Evolutionary conservation across 2,329 filamentous ascomycete genomes (phyloP), one percentile per base, ranked within the genome.

Genomic region (Aspergillus sp.): DNA sequence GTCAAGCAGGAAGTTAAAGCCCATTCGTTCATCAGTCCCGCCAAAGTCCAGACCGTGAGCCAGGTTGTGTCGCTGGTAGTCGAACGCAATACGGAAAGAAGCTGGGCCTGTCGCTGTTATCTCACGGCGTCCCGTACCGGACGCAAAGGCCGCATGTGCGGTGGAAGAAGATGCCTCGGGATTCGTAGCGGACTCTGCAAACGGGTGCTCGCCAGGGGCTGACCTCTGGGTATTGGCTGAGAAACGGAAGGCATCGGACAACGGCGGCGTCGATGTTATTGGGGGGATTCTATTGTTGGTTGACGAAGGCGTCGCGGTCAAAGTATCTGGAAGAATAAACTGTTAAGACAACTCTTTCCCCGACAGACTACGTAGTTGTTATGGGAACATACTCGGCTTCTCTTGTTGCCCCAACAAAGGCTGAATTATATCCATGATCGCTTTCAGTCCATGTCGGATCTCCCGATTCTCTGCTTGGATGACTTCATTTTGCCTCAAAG

Each of bases 381-480:
- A 13, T 36, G 32, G 32, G 12, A 13, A 61, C 74, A 59, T 69
- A 82, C 81, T 79, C 67, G 79, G 76, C 58, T 81, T 68, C 10
- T 80, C 79, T 23, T 77, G 72, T 23, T 68, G 75, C 52, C 67
- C 72, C 7, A 80, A 53, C 48, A 82, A 67, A 36, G 80, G 79
- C 61, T 81, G 79, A 52, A 82, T 70, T 19, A 81, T 83, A 66
- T 84, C 80, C 72, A 92, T 77, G 41, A 92, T 84, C 32, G 84
- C 82, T 59, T 86, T 83, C 66, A 96, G 78, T 32, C 87, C 85
- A 71, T 85, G 82, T 70, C 87, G 89, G 65, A 96, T 89, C 65
- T 93, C 90, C 62, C 86, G 85, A 79, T 95, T 94, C 78, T 96
- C 91, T 32, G 86, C 85, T 78, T 92, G 86, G 56, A 92, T 86